These are phyloP conservation scores for Dactylonectria estremocensis DNA, from an alignment of 2,329 filamentous ascomycete genomes.

Conservation along the genomic window DNA sequence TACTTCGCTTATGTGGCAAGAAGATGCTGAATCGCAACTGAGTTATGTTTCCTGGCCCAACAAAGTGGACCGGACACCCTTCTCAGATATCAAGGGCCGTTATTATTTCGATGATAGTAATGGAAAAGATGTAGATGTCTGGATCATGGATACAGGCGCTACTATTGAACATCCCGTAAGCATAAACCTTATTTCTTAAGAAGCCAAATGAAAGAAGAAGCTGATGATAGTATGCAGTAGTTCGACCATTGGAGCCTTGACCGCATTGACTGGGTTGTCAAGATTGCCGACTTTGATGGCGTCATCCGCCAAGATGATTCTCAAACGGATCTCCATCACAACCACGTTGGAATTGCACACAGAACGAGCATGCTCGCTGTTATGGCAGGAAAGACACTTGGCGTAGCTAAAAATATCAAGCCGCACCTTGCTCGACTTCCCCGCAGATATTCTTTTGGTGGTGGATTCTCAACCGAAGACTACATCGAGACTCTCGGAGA, in stretches of 20 bases:
- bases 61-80: neutral
- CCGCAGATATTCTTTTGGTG: neutral
- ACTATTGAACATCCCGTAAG: neutral
- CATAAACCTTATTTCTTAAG: neutral
- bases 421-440: constrained; percentile 13
- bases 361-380: constrained; percentile 9
- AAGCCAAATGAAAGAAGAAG: neutral
- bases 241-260: constrained; percentile 11
- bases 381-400: constrained; percentile 15
- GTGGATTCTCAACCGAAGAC: constrained; percentile 1
- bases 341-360: neutral
- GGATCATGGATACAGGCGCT: constrained; percentile 16
- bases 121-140: constrained; percentile 19
- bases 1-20: neutral
- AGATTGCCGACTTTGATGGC: constrained; percentile 11
- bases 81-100: neutral
- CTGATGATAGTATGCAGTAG: neutral
- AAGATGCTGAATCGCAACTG: neutral
- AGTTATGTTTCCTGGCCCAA: constrained; percentile 15
- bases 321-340: neutral
- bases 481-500: constrained; percentile 9
- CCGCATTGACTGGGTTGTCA: constrained; percentile 1
- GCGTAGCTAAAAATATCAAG: constrained; percentile 15
- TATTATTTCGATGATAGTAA: constrained; percentile 20
- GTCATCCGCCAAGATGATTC: constrained; percentile 7